Evolutionary conservation across 2,329 filamentous ascomycete genomes (phyloP).

Genomic region (Exophiala spinifera): DNA sequence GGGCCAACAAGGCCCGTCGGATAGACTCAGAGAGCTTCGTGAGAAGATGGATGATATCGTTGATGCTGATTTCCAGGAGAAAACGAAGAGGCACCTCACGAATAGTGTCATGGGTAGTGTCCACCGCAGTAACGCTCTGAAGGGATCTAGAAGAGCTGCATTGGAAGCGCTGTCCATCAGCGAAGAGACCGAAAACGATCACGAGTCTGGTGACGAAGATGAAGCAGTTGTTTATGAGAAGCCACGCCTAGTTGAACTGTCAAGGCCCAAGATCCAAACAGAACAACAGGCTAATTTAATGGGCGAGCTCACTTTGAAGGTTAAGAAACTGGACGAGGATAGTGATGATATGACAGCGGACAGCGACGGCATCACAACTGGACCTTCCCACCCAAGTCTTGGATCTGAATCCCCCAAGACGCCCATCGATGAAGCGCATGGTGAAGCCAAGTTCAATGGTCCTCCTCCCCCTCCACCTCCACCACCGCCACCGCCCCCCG

Average conservation of each 20-base stretch:
- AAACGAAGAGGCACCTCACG: constrained; percentile 62
- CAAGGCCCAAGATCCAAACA: constrained; percentile 63
- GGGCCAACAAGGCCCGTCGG: constrained; percentile 83
- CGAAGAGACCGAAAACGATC: constrained; percentile 48
- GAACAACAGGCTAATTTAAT: constrained; percentile 65
- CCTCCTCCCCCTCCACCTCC: constrained; percentile 44
- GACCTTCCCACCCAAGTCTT: constrained; percentile 70
- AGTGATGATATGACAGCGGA: constrained; percentile 47
- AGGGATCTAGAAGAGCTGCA: constrained; percentile 37
- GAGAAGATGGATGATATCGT: constrained; percentile 85
- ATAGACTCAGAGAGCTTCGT: constrained; percentile 83
- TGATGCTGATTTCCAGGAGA: constrained; percentile 50
- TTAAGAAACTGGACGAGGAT: constrained; percentile 70
- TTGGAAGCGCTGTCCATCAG: constrained; percentile 38
- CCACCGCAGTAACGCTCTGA: constrained; percentile 51
- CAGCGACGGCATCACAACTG: constrained; percentile 61
- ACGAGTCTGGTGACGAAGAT: constrained; percentile 54
- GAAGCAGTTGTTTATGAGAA: constrained; percentile 71
- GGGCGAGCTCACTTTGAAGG: constrained; percentile 70
- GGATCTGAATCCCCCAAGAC: constrained; percentile 68
- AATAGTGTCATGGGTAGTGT: constrained; percentile 73
- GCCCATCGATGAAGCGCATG: constrained; percentile 58
- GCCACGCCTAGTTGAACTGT: constrained; percentile 74
- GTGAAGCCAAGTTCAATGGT: constrained; percentile 50
- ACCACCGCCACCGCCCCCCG: constrained; percentile 35